phyloP scores from a whole-genome alignment of 208 protist genomes.

The Pavlovales sp. region DNA sequence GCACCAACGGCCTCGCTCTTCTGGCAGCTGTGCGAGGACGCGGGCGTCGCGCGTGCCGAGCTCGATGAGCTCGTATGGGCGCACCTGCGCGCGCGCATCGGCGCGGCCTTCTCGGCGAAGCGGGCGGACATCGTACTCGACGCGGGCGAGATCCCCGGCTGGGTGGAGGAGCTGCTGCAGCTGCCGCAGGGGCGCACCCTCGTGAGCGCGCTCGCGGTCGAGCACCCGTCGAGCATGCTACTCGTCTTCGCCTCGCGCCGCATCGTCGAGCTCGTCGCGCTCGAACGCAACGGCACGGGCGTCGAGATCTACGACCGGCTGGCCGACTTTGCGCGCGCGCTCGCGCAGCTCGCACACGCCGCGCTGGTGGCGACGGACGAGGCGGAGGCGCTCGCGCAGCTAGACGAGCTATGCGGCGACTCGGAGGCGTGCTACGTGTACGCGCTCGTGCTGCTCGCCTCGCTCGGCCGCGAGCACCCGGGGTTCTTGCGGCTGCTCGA shows the following conservation, averaged over 20 bases:
- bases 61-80: not conserved
- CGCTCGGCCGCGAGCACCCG: not conserved
- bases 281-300: too few relatives aligned
- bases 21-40: not conserved
- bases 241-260: not conserved
- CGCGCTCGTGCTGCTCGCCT: not conserved
- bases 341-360: not conserved
- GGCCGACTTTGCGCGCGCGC: not conserved
- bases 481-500: not conserved
- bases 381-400: too few relatives aligned
- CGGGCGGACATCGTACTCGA: not conserved
- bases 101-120: not conserved
- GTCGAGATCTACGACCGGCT: not conserved
- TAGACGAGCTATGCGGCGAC: too few relatives aligned
- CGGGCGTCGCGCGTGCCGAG: not conserved
- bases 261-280: not conserved
- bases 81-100: not conserved
- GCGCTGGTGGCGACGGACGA: not conserved
- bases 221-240: not conserved
- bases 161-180: not conserved
- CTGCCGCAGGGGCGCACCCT: not conserved
- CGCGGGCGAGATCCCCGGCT: not conserved
- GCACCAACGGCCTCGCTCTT: not conserved
- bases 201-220: not conserved
- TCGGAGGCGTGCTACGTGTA: not conserved